Evolutionary conservation across 163 green algal species (phyloP).

Genomic region (Prototheca wickerhamii): DNA sequence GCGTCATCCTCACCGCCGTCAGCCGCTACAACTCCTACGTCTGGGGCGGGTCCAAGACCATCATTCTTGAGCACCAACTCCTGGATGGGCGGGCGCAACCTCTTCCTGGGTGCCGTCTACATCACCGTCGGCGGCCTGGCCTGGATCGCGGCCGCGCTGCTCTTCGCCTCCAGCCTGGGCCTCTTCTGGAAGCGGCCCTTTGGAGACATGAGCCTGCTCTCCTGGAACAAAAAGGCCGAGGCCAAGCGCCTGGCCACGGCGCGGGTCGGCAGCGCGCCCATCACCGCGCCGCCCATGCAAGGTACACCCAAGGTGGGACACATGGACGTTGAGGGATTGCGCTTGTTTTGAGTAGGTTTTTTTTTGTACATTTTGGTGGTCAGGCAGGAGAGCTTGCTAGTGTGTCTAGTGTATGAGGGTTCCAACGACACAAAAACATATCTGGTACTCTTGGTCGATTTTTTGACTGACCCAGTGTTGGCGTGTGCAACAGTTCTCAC

Average conservation of each 20-base stretch:
- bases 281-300: no score
- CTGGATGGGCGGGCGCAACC: slow-evolving; percentile 88
- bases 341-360: no score
- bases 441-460: no score
- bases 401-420: no score
- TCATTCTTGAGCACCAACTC: slow-evolving; percentile 70
- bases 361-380: no score
- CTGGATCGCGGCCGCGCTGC: slow-evolving; percentile 23
- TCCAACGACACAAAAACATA: no score
- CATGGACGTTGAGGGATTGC: no score
- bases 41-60: slow-evolving; percentile 35
- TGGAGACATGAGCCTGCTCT: slow-evolving; percentile 27
- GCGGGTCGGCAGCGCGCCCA: not conserved
- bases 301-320: no score
- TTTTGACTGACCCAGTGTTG: no score
- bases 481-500: no score
- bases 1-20: slow-evolving; percentile 16
- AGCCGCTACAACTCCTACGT: slow-evolving; percentile 88
- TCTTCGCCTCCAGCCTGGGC: slow-evolving; percentile 36
- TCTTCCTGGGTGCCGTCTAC: slow-evolving; percentile 78
- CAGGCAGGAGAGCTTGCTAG: no score
- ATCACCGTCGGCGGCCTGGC: slow-evolving; percentile 56
- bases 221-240: slow-evolving; percentile 25
- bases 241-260: not conserved
- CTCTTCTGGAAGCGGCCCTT: slow-evolving; percentile 20